Evolutionary conservation across 192 early-diverging fungal species (phyloP), one percentile per base, ranked within the genome.

Genomic region (Funneliformis geosporum): DNA sequence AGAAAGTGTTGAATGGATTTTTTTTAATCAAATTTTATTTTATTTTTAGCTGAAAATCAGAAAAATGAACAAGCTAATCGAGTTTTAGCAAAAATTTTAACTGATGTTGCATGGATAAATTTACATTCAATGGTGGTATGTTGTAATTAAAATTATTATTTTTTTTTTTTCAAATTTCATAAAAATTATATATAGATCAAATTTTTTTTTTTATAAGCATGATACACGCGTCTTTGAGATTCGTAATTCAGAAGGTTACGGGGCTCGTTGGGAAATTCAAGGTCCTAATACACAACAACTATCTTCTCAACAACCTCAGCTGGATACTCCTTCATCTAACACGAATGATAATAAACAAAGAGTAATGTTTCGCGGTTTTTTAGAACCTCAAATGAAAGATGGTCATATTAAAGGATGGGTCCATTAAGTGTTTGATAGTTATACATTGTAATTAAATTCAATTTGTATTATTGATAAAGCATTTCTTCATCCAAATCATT

Each of bases 331-430:
- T 59, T 28, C 18, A 16, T 59, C 12, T 28, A 39, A 21, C 23
- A 38, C 47, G 14, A 59, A 8, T 39, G 50, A 43, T 44, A 5
- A 44, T 33, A 10, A 43, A 23, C 9, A 46, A 46, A 44, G 8
- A n/a, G 62, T 77, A 27, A 65, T 61, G 16, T 82, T 82, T 73
- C 81, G 81, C 33, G 81, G 81, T 28, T 82, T 82, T 65, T 62
- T 82, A 42, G 81, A 82, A 65, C 81, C 81, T 46, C 81, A 82
- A 73, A 76, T 76, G 74, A 55, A 71, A 73, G 70, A 82, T 42
- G 81, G 81, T 0, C 81, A 82, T 71, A 9, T n/a, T 14, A 68
- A 65, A 55, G 70, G 76, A 60, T 82, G 81, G 81, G 14, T 82
- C 46, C 81, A 82, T 73, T 82, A 67, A 81, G 33, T 33, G 2